Evolutionary conservation across 148 eudicot species (phyloP).

Genomic region (Nyssa sinensis): DNA sequence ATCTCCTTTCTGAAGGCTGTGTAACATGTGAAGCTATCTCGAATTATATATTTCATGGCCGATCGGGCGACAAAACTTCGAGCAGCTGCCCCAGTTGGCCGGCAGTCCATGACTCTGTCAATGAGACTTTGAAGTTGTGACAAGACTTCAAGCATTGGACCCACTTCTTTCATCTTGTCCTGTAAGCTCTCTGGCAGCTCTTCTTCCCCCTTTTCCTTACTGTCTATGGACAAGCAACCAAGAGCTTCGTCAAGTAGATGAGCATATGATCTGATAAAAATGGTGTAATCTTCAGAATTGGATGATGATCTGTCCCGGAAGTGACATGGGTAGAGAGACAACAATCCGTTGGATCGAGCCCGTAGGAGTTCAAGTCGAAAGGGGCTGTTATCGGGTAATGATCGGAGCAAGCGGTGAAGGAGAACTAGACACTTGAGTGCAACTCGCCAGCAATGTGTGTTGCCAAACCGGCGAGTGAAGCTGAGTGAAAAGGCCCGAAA

Average conservation of each 20-base stretch:
- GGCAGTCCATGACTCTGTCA: slow-evolving; percentile 37
- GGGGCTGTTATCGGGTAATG: slow-evolving; percentile 20
- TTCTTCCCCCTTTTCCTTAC: not conserved
- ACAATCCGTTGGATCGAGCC: slow-evolving; percentile 25
- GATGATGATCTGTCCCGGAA: slow-evolving; percentile 41
- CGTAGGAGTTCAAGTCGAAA: slow-evolving; percentile 29
- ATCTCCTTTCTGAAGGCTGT: slow-evolving; percentile 18
- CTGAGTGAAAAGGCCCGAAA: slow-evolving; percentile 25
- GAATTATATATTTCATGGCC: slow-evolving; percentile 32
- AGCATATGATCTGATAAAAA: slow-evolving; percentile 40
- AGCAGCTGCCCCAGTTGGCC: slow-evolving; percentile 25
- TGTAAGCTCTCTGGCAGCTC: not conserved
- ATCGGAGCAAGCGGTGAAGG: slow-evolving; percentile 36
- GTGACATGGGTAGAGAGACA: slow-evolving; percentile 33
- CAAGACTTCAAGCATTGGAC: slow-evolving; percentile 16
- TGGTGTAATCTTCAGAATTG: slow-evolving; percentile 28
- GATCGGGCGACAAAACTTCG: slow-evolving; percentile 34
- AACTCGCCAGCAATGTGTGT: slow-evolving; percentile 40
- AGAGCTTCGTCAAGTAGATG: slow-evolving; percentile 35
- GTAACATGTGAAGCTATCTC: slow-evolving; percentile 41
- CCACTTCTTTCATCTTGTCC: slow-evolving; percentile 15
- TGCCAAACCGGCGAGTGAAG: slow-evolving; percentile 32
- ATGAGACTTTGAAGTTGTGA: slow-evolving; percentile 34
- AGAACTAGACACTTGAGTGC: slow-evolving; percentile 47
- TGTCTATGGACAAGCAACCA: slow-evolving; percentile 5